Conservation (phyloP, 306 rosid species). For the Dalbergia cultrata region DNA sequence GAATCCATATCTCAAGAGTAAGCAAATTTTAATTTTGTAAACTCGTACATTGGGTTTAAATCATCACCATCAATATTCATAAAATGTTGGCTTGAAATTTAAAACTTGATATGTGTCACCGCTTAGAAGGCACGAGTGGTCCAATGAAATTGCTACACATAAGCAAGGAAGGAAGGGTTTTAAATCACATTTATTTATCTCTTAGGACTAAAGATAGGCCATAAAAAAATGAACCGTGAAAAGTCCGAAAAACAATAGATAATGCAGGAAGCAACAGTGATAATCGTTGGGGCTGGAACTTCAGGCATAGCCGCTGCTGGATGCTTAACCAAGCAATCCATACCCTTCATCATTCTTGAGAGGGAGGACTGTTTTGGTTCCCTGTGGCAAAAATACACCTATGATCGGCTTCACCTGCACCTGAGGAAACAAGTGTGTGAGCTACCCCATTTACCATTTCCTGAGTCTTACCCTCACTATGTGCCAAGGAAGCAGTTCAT, state of each 20-base stretch:
- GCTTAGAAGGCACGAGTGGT: too few relatives aligned
- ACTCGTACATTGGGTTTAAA: too few relatives aligned
- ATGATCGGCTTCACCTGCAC: constrained; percentile 73
- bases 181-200: too few relatives aligned
- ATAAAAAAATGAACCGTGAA: background rate
- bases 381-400: constrained; percentile 69
- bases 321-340: constrained; percentile 49
- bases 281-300: constrained; percentile 73
- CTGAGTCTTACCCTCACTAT: constrained; percentile 55
- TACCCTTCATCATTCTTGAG: constrained; percentile 64
- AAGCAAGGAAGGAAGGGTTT: too few relatives aligned
- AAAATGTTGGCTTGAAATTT: too few relatives aligned
- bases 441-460: constrained; percentile 61
- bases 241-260: background rate
- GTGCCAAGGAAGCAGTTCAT: constrained; percentile 62
- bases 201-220: background rate
- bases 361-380: constrained; percentile 74
- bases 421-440: constrained; percentile 59
- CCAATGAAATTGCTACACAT: too few relatives aligned
- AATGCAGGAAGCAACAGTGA: constrained; percentile 47
- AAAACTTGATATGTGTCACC: too few relatives aligned
- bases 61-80: too few relatives aligned
- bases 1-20: too few relatives aligned
- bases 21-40: too few relatives aligned
- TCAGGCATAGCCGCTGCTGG: constrained; percentile 69